phyloP scores from a whole-genome alignment of 495 filamentous ascomycete species.

The Delitschia confertaspora region DNA sequence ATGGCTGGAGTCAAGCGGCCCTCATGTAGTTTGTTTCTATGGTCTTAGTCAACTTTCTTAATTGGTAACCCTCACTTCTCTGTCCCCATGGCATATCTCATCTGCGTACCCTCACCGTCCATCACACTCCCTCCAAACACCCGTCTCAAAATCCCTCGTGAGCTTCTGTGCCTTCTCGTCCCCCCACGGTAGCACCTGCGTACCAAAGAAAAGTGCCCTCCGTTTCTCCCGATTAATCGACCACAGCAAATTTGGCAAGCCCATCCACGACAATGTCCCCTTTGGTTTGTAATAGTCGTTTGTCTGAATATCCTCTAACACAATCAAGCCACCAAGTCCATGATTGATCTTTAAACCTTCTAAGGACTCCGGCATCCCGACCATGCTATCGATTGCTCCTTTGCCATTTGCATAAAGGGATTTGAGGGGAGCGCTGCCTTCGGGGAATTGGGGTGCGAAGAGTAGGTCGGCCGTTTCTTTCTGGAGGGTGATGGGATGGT shows the following conservation, averaged over 20 bases:
- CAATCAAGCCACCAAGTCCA: conserved; percentile 12
- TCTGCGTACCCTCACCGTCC: too few relatives aligned
- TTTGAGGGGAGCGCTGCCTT: neutral
- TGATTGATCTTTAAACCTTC: conserved; percentile 9
- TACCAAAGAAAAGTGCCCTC: conserved; percentile 15
- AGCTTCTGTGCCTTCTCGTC: conserved; percentile 10
- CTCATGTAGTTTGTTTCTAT: too few relatives aligned
- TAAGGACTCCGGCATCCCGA: neutral
- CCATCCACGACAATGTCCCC: conserved; percentile 22
- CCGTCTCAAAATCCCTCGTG: conserved; percentile 10
- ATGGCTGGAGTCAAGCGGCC: too few relatives aligned
- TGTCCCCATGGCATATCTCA: too few relatives aligned
- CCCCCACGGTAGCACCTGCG: conserved; percentile 17
- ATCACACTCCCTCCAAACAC: conserved; percentile 12
- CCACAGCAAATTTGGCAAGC: conserved; percentile 22
- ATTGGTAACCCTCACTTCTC: too few relatives aligned
- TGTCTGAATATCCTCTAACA: conserved; percentile 10
- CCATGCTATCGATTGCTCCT: neutral
- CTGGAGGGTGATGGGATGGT: conserved; percentile 7
- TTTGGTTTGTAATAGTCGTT: conserved; percentile 20
- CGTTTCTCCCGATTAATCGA: conserved; percentile 18
- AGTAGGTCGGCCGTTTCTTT: conserved; percentile 11
- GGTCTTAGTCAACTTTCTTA: too few relatives aligned
- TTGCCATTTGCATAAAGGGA: neutral
- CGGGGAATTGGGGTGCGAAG: conserved; percentile 15